Evolutionary conservation across 441 rosid genomes (phyloP), one percentile per base, ranked within the genome.

Genomic region (Omphalea diandra): DNA sequence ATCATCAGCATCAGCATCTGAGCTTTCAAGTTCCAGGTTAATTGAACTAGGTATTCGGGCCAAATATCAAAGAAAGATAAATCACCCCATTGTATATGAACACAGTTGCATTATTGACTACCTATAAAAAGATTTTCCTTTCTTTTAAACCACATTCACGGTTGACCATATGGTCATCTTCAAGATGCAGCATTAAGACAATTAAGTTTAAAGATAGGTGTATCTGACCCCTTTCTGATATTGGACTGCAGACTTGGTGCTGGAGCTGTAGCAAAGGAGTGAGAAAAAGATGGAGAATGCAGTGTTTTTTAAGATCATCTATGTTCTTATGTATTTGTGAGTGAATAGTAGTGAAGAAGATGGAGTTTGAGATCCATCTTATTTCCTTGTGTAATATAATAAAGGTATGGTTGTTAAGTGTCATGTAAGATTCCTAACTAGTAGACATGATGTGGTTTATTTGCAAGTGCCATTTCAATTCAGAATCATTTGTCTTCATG

Each of bases 191-290:
- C 4, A 11, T 66, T 57, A 29, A 65, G 54, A 59, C 46, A 5
- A 67, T 70, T 58, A 32, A 9, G 27, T 35, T 52, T 65, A 50
- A 56, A 49, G 20, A 62, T 59, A 58, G 38, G 56, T 73, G 57
- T 57, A 69, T 57, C 85, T 83, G 79, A 79, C 59, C 68, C 46
- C 75, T 65, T 71, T 67, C 69, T 63, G 49, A 67, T 61, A 62
- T 70, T 79, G 77, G 63, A 56, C 50, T 82, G 84, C 79, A 94
- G 96, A 89, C 81, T 83, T 94, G 79, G 97, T 94, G 82, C 73
- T 94, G 97, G 96, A 94, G 89, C 93, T 91, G 81, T 85, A 89
- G 82, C 53, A 63, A 79, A 66, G 76, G 64, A 71, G 61, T 69
- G 57, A n/a, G 70, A 73, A 75, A 73, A 65, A 68, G 22, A 70